Conservation (phyloP, 2,329 filamentous ascomycete species). For the Talaromyces sp. region DNA sequence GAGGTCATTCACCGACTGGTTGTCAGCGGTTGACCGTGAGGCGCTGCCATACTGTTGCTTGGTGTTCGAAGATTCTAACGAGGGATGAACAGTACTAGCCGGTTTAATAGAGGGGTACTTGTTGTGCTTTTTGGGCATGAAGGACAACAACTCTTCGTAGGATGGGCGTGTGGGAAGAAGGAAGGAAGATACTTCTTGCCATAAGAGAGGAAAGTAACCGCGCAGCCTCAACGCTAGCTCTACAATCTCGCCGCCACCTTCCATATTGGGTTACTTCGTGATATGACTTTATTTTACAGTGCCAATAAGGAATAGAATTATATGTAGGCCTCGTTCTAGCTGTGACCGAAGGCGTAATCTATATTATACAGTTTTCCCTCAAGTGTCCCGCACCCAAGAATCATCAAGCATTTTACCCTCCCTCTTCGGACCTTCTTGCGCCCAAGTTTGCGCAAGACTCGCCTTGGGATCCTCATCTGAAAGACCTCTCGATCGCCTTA, state of each 20-base stretch:
- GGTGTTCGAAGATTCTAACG: slow-evolving; percentile 31
- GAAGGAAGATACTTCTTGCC: background rate
- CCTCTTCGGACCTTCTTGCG: slow-evolving; percentile 51
- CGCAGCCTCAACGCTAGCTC: background rate
- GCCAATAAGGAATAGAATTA: background rate
- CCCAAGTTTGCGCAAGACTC: slow-evolving; percentile 78
- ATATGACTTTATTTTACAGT: background rate
- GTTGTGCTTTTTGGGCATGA: slow-evolving; percentile 50
- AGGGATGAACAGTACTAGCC: slow-evolving; percentile 38
- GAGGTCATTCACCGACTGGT: slow-evolving; percentile 46
- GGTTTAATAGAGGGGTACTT: slow-evolving; percentile 40
- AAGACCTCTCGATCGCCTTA: slow-evolving; percentile 68
- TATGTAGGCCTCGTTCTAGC: background rate
- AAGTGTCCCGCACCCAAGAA: slow-evolving; percentile 58
- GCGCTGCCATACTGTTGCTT: slow-evolving; percentile 28
- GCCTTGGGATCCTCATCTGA: slow-evolving; percentile 76
- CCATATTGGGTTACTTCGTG: slow-evolving; percentile 1
- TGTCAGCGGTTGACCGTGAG: slow-evolving; percentile 21
- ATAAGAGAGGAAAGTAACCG: background rate
- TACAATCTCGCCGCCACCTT: background rate
- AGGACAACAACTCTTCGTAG: slow-evolving; percentile 19
- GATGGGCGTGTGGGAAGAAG: background rate
- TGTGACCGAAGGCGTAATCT: background rate
- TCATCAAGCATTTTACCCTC: slow-evolving; percentile 60
- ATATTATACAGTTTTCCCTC: slow-evolving; percentile 21